Evolutionary conservation across 139 green algal species (phyloP).

Genomic region (Protoeuglena noctilucae): DNA sequence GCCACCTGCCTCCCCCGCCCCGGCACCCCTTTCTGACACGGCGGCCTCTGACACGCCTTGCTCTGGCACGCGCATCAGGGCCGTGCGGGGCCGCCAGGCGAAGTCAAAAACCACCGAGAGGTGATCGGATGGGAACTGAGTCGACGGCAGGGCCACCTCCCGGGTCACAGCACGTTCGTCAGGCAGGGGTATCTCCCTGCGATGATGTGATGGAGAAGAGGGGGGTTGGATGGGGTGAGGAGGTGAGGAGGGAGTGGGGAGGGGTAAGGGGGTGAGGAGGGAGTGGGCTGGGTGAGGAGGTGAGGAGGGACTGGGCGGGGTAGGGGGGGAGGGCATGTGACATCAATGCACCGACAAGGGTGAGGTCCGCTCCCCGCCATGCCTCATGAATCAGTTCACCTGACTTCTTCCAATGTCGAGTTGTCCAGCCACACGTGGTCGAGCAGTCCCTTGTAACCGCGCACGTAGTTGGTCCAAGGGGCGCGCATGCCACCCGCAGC

Average conservation of each 20-base stretch:
- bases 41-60: too few relatives aligned
- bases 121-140: constrained; percentile 65
- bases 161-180: not conserved
- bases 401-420: too few relatives aligned
- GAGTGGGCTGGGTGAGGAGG: not conserved
- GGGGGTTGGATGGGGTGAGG: not conserved
- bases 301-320: not conserved
- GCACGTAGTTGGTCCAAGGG: constrained; percentile 71
- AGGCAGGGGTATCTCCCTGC: not conserved
- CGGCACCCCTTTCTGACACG: too few relatives aligned
- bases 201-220: not conserved
- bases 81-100: too few relatives aligned
- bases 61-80: too few relatives aligned
- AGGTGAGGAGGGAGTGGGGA: not conserved
- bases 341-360: too few relatives aligned
- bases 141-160: constrained; percentile 34
- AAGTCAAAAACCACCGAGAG: constrained; percentile 31
- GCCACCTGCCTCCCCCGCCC: too few relatives aligned
- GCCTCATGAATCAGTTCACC: too few relatives aligned
- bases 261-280: too few relatives aligned
- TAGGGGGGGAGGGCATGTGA: not conserved
- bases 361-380: not conserved
- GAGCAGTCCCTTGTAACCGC: constrained; percentile 59
- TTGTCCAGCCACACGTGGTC: constrained; percentile 64
- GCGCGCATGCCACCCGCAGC: constrained; percentile 23